A percentile compares a stretch with the other conserved stretches of the same genome.
phyloP scores from a whole-genome alignment of 1,284 basidiomycete genomes.

The Wolfiporia cocos region DNA sequence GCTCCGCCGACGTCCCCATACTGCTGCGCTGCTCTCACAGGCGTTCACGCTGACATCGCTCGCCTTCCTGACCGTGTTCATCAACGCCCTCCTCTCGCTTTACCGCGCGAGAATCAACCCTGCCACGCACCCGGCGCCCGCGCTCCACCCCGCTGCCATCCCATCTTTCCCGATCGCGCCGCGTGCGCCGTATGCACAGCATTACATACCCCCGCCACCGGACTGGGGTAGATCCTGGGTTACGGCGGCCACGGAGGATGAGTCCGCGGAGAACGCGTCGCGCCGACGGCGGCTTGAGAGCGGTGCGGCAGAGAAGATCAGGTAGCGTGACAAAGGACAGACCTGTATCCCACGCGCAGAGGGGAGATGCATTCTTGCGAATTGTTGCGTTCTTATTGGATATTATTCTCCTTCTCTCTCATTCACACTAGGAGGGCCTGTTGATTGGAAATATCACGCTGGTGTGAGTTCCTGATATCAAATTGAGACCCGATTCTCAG shows the following conservation, averaged over 20 bases:
- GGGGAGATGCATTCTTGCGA: too few species aligned
- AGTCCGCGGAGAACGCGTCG: conserved; percentile 34
- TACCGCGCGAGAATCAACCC: conserved; percentile 55
- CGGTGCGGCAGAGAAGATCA: conserved; percentile 51
- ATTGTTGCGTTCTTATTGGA: too few species aligned
- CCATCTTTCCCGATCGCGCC: conserved; percentile 39
- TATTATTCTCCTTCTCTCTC: too few species aligned
- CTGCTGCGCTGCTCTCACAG: conserved; percentile 40
- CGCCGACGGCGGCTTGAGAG: conserved; percentile 59
- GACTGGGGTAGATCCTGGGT: conserved; percentile 34
- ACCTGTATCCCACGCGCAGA: too few species aligned
- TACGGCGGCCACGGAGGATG: conserved; percentile 12
- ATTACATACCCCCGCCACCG: conserved; percentile 34
- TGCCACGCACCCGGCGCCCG: conserved; percentile 9
- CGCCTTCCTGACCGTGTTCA: conserved; percentile 74
- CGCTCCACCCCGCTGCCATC: conserved; percentile 10
- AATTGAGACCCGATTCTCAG: too few species aligned
- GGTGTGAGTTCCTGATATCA: too few species aligned
- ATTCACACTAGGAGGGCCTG: too few species aligned
- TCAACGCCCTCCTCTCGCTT: conserved; percentile 76
- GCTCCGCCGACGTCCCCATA: too few species aligned
- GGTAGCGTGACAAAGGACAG: too few species aligned
- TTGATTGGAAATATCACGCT: too few species aligned
- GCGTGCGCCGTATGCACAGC: conserved; percentile 35
- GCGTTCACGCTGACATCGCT: conserved; percentile 76